Evolutionary conservation across 176 grass and related monocot species (phyloP), one percentile per base, ranked within the genome.

Genomic region (Paspalum vaginatum): DNA sequence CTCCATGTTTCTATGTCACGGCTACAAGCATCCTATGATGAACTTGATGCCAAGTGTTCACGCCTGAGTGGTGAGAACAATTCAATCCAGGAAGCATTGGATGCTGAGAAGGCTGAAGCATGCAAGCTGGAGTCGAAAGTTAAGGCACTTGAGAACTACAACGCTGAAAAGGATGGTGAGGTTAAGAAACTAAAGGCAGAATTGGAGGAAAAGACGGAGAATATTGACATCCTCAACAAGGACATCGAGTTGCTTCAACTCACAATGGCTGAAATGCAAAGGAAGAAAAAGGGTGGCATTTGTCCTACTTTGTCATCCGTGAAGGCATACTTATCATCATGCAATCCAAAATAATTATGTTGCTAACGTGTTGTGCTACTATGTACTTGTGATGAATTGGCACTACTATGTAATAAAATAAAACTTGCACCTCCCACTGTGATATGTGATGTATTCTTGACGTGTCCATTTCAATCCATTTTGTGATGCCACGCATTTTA

Each of bases 41-140:
- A 64, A 12, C 62, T 73, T 61, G 38, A 61, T 49, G 50, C 13
- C 18, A 57, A 45, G 32, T 62, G 48, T 50, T 41, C 24, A 0
- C 39, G 53, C 38, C 70, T 88, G 21, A 44, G 64, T 76, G 70
- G 15, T 70, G 87, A 88, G 21, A 80, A 61, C 26, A 65, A 84
- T 39, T 70, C 62, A 46, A 12, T 78, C 58, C 15, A 49, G 9
- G 45, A 27, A 5, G 70, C 49, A 20, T 56, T 89, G 2, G 11
- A 71, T 57, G 15, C 79, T 24, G 62, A 71, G 55, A 81, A 77
- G 70, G 58, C 5, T 27, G 54, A 55, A 84, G 38, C 55, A 1
- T 5, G 16, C 24, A 24, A 7, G 56, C 75, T 85, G 54, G 63
- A 10, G 24, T 57, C 54, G 62, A 69, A 74, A 38, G 48, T 79